Evolutionary conservation across 345 rosid species (phyloP).

Genomic region (Boechera retrofracta): DNA sequence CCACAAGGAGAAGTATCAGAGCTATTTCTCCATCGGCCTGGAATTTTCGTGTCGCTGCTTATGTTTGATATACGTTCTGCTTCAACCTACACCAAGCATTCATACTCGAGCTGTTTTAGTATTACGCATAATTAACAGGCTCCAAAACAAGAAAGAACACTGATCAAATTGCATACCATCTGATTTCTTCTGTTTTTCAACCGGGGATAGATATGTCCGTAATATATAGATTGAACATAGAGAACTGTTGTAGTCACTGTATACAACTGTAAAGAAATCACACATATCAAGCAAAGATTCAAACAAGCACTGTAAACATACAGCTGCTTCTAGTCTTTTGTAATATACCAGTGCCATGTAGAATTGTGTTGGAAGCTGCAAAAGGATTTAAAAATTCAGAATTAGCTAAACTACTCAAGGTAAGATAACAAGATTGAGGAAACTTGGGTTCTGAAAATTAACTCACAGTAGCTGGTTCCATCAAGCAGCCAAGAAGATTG

Average conservation of each 20-base stretch:
- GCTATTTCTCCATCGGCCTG: constrained; percentile 49
- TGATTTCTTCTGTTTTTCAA: constrained; percentile 45
- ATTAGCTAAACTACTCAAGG: constrained; percentile 28
- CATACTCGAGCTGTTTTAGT: constrained; percentile 28
- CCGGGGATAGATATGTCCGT: constrained; percentile 64
- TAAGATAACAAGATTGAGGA: not conserved
- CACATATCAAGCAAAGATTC: constrained; percentile 21
- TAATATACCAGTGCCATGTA: constrained; percentile 75
- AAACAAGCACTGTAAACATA: not conserved
- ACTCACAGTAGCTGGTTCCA: constrained; percentile 90
- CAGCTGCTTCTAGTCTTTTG: constrained; percentile 5
- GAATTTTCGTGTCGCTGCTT: constrained; percentile 36
- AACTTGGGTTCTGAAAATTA: not conserved
- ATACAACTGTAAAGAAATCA: constrained; percentile 57
- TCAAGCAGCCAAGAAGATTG: constrained; percentile 75
- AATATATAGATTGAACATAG: constrained; percentile 65
- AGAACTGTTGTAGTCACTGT: constrained; percentile 63
- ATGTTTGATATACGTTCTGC: constrained; percentile 45
- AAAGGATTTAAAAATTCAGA: constrained; percentile 35
- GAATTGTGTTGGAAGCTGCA: constrained; percentile 93
- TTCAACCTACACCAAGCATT: constrained; percentile 45
- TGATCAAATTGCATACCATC: constrained; percentile 48
- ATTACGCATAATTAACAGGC: constrained; percentile 36
- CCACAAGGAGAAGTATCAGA: constrained; percentile 34
- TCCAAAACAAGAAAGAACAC: not conserved